Percentiles rank a stretch among this genome's conserved stretches.
Evolutionary conservation across 805 yeast species (phyloP).

Genomic region (Maudiozyma saulgeensis): DNA sequence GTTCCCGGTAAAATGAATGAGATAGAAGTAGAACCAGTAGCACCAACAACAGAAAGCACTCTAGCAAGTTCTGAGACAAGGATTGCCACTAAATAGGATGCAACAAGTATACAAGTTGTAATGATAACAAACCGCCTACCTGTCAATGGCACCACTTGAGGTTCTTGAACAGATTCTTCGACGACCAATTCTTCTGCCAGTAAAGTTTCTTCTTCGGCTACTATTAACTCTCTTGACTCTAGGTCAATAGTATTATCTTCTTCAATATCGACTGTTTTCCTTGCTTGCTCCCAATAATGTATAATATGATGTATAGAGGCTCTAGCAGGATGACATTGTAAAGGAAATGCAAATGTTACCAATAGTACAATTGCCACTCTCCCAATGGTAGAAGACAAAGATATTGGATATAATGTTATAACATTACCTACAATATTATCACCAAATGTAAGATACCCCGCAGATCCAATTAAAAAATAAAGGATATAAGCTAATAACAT

Average conservation of each 20-base stretch:
- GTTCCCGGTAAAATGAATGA: constrained; percentile 72
- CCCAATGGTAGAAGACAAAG: constrained; percentile 64
- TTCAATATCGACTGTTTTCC: neutral
- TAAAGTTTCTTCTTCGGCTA: constrained; percentile 1
- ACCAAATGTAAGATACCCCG: constrained; percentile 86
- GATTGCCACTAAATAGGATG: constrained; percentile 48
- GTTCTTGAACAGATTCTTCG: constrained; percentile 9
- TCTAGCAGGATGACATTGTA: constrained; percentile 86
- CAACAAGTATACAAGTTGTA: constrained; percentile 37
- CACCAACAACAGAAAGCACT: constrained; percentile 66
- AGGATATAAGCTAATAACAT: constrained; percentile 51
- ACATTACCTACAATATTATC: constrained; percentile 69
- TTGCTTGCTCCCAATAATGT: constrained; percentile 32
- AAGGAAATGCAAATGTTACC: constrained; percentile 77
- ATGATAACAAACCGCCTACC: constrained; percentile 38
- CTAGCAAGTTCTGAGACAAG: constrained; percentile 55
- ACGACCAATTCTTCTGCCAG: constrained; percentile 15
- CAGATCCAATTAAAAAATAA: constrained; percentile 63
- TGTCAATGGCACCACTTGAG: constrained; percentile 14
- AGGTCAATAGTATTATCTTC: neutral
- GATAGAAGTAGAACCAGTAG: constrained; percentile 75
- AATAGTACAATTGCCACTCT: constrained; percentile 69
- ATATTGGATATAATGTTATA: constrained; percentile 63
- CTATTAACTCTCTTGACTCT: neutral
- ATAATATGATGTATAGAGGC: constrained; percentile 68